Base-by-base conservation (phyloP, 2,329 filamentous ascomycete species). In the Emergomyces pasteurianus region DNA sequence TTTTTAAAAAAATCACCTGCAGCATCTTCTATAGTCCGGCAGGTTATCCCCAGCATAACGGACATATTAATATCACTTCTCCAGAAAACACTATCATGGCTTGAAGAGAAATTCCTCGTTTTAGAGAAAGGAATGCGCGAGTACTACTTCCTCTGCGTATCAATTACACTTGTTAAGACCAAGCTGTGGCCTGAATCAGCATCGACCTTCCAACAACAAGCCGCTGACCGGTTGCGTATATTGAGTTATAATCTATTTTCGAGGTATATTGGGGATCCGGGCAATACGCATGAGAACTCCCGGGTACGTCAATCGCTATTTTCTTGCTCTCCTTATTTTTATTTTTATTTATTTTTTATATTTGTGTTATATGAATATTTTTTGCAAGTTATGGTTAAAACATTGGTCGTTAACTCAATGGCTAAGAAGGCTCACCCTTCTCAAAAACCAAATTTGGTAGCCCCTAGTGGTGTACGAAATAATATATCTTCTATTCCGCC, bases 191-290 rank as follows among this genome's bases (percentile, higher is more conserved):
- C 64, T 4, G 63, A 60, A 12, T 58, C 58, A 1, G 46, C 50
- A 21, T 38, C 54, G 18, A 36, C 43, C 21, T 58, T 61, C 34
- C 58, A 60, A 42, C 62, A 63, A 21, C 68, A 73, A 38, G 71
- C 71, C 0, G 68, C 74, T 12, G 70, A 75, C 42, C 71, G 72
- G 1, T 69, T 76, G 23, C 67, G 72, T 1, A 65, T 66, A 2
- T 71, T 75, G 52, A 70, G 72, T 2, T 72, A 74, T 55, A 71
- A 69, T 18, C 66, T 75, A 2, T 71, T 75, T 57, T 65, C 67
- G 0, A 68, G 28, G 38, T 70, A 75, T 60, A 67, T 69, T 7
- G 63, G 64, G 31, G 54, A 28, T 36, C 26, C n/a, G 40, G 40
- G 16, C 8, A 34, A 61, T 31, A 60, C 16, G 8, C 14, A 59